Conservation (phyloP, 768 basidiomycete genomes). For the Ramaria sp. region DNA sequence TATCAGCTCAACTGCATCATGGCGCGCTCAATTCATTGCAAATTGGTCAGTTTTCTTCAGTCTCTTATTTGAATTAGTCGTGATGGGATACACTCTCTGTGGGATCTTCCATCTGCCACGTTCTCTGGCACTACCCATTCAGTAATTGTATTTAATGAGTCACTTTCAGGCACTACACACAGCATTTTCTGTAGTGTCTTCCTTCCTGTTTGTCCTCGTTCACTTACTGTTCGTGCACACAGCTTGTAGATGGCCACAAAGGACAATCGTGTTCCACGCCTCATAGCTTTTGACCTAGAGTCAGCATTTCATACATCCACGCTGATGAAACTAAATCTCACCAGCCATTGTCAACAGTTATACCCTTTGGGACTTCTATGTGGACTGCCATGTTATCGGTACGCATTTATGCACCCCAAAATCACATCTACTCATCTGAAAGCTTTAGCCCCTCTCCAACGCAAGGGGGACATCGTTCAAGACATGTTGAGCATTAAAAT, state of each 20-base stretch:
- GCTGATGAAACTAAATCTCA: neutral
- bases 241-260: neutral
- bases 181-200: no score
- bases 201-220: no score
- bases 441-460: slow-evolving; percentile 39
- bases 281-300: slow-evolving; percentile 79
- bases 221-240: no score
- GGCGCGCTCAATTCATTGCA: no score
- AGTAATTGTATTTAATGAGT: no score
- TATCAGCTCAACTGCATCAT: no score
- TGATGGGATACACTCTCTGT: no score
- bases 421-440: slow-evolving; percentile 11
- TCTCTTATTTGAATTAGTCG: no score
- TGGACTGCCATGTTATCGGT: slow-evolving; percentile 65
- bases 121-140: no score
- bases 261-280: slow-evolving; percentile 34
- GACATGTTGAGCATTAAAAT: neutral
- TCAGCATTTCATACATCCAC: slow-evolving; percentile 24
- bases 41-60: no score
- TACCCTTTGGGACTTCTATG: slow-evolving; percentile 82
- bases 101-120: no score
- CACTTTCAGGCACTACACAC: no score
- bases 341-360: slow-evolving; percentile 36
- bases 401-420: neutral
- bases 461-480: slow-evolving; percentile 28